Evolutionary conservation across 345 rosid species (phyloP).

Genomic region (Murraya koenigii): DNA sequence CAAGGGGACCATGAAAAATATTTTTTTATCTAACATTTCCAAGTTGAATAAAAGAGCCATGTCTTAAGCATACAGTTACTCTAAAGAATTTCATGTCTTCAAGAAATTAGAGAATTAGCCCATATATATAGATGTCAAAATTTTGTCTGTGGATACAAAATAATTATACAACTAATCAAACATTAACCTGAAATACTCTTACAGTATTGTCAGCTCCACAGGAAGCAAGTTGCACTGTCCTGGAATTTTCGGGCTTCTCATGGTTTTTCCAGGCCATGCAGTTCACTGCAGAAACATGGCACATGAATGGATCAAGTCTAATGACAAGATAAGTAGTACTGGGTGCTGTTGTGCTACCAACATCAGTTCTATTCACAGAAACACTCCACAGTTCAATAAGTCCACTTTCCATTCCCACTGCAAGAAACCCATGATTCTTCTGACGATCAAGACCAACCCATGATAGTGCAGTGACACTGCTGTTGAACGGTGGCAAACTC

Average conservation of each 20-base stretch:
- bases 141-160: background rate
- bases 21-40: background rate
- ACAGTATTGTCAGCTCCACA: slow-evolving; percentile 91
- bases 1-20: background rate
- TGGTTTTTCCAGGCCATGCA: slow-evolving; percentile 62
- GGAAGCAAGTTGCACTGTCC: slow-evolving; percentile 56
- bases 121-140: background rate
- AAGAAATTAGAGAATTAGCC: background rate
- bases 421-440: slow-evolving; percentile 52
- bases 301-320: slow-evolving; percentile 53
- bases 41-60: background rate
- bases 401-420: slow-evolving; percentile 84
- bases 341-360: slow-evolving; percentile 19
- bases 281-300: slow-evolving; percentile 84
- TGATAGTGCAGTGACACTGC: slow-evolving; percentile 83
- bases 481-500: slow-evolving; percentile 57
- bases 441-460: slow-evolving; percentile 68
- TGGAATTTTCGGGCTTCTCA: slow-evolving; percentile 30
- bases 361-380: slow-evolving; percentile 24
- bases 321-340: slow-evolving; percentile 33
- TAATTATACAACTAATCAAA: slow-evolving; percentile 7
- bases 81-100: background rate
- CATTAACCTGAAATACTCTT: slow-evolving; percentile 59
- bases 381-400: slow-evolving; percentile 69
- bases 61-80: background rate